Base-by-base conservation (phyloP, 225 moss, liverwort and hornwort genomes). In the Neckera pumila region DNA sequence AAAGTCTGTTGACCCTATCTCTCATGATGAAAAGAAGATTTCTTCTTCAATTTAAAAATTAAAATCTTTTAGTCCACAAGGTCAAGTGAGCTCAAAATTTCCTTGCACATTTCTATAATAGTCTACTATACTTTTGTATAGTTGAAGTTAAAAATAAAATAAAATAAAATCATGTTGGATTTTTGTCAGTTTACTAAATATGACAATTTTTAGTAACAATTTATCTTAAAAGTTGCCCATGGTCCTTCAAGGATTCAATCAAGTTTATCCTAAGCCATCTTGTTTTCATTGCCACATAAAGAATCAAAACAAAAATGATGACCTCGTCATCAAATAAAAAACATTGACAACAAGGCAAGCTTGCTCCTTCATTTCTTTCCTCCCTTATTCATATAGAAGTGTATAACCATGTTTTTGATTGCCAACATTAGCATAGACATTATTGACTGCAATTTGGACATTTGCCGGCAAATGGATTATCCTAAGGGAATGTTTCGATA, bases 361-460 rank as follows among this genome's bases (percentile, higher is more conserved):
- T 6, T 34, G 13, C 1, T 22, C 14, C 5, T 53, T 76, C 34
- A 76, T 1, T 36, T 53, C 5, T 7, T 7, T 75, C 7, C 3
- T 30, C 16, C 12, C 31, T 10, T 10, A 18, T 4, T 75, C 49
- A 20, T 31, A 31, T 19, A 47, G 7, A 49, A 12, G 7, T 47
- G 3, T 21, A 22, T 0, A 2, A 1, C 23, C 3, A 77, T 43
- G 28, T 21, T 53, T 76, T 76, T 23, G 0, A 36, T 53, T 53
- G 3, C 1, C 2, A 1, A 23, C 5, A 0, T 53, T 1, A 12
- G 0, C 0, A 3, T 53, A 76, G 13, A 14, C 1, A 10, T 47
- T 73, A 45, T 11, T 1, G 0, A 30, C 1, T 73, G 0, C 2
- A 7, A 1, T 21, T 76, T 33, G 13, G 8, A 49, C 10, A 33